Percentiles rank a stretch among this genome's conserved stretches.
Evolutionary conservation across 1,284 basidiomycete species (phyloP).

Genomic region (Sparassis latifolia): DNA sequence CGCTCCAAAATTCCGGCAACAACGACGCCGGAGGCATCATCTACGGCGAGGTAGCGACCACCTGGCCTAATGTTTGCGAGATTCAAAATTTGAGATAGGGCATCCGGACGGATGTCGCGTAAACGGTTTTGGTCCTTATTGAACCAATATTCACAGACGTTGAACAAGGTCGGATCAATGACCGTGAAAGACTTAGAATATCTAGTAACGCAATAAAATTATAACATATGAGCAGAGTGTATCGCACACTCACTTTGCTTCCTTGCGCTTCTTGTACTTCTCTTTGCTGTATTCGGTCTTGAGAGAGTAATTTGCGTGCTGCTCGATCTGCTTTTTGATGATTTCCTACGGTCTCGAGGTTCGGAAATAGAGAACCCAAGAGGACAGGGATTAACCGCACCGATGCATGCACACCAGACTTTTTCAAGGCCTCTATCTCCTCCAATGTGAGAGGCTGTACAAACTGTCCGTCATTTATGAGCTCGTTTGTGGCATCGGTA

Average conservation of each 20-base stretch:
- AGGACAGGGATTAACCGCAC: slow-evolving; percentile 31
- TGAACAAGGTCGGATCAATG: slow-evolving; percentile 82
- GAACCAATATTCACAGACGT: slow-evolving; percentile 89
- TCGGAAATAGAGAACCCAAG: background rate
- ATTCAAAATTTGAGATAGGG: slow-evolving; percentile 83
- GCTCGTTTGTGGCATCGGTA: slow-evolving; percentile 85
- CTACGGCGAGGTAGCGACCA: slow-evolving; percentile 84
- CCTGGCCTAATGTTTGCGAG: slow-evolving; percentile 83
- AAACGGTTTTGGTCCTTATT: slow-evolving; percentile 75
- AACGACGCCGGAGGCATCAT: slow-evolving; percentile 89
- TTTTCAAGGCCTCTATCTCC: slow-evolving; percentile 79
- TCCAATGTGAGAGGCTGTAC: slow-evolving; percentile 74
- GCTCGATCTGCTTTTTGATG: slow-evolving; percentile 86
- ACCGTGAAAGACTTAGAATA: slow-evolving; percentile 88
- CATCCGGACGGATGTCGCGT: slow-evolving; percentile 82
- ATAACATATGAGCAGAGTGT: background rate
- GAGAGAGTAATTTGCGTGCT: slow-evolving; percentile 82
- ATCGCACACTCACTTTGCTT: slow-evolving; percentile 70
- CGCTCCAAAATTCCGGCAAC: slow-evolving; percentile 83
- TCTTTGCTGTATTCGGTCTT: slow-evolving; percentile 98
- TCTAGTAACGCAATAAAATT: slow-evolving; percentile 33
- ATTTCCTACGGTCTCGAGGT: slow-evolving; percentile 61
- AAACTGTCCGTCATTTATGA: slow-evolving; percentile 76
- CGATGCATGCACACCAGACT: slow-evolving; percentile 67
- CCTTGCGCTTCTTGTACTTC: slow-evolving; percentile 92